Percentiles rank a stretch among this genome's conserved stretches.
Evolutionary conservation across 192 early-diverging fungal species (phyloP).

Genomic region (Backusella psychrophila): DNA sequence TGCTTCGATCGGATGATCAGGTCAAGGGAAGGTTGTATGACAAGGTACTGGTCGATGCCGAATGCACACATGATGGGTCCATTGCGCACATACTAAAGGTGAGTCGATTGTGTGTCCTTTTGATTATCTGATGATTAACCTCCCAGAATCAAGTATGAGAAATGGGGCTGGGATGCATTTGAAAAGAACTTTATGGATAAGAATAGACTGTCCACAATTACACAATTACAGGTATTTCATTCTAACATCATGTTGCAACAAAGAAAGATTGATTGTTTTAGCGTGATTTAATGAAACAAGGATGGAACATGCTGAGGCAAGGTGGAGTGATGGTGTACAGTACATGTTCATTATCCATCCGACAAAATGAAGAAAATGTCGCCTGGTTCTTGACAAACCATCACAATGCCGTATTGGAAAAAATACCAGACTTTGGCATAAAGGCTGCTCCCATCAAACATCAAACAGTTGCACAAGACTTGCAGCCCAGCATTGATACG

Average conservation of each 20-base stretch:
- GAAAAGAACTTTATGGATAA: slow-evolving; percentile 70
- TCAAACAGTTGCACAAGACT: slow-evolving; percentile 17
- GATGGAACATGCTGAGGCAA: slow-evolving; percentile 67
- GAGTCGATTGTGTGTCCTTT: background rate
- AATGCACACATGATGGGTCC: slow-evolving; percentile 92
- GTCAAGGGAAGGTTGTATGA: slow-evolving; percentile 63
- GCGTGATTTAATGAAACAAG: slow-evolving; percentile 68
- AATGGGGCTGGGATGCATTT: slow-evolving; percentile 80
- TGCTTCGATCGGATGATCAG: slow-evolving; percentile 64
- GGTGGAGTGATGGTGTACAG: slow-evolving; percentile 89
- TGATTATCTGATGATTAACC: too few relatives aligned
- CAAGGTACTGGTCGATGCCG: slow-evolving; percentile 64
- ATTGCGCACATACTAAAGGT: slow-evolving; percentile 70
- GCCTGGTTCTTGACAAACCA: slow-evolving; percentile 67
- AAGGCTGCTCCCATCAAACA: slow-evolving; percentile 23
- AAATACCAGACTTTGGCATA: slow-evolving; percentile 42
- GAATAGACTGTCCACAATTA: slow-evolving; percentile 55
- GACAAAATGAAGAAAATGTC: slow-evolving; percentile 88
- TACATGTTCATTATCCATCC: slow-evolving; percentile 71
- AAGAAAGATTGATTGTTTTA: slow-evolving; percentile 26
- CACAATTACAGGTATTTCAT: slow-evolving; percentile 56
- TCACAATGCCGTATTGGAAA: slow-evolving; percentile 50
- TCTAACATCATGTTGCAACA: background rate
- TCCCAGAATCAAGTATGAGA: slow-evolving; percentile 53
- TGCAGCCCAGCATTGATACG: slow-evolving; percentile 18